Conservation (phyloP, 176 grass and related monocot species). For the Alloteropsis semialata region DNA sequence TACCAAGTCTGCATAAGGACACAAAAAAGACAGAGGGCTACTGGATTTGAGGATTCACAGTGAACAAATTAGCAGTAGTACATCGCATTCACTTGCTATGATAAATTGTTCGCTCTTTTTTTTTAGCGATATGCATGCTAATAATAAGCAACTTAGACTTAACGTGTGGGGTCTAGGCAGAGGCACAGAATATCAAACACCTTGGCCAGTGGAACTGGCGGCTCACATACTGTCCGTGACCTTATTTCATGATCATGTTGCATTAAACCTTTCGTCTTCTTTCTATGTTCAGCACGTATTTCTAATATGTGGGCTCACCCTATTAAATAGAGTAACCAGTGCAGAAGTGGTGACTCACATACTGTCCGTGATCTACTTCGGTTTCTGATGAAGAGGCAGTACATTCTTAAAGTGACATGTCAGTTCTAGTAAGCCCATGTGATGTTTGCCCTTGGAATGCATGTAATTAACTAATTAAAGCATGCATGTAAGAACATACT, state of each 20-base stretch:
- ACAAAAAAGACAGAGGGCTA: constrained; percentile 6
- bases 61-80: background rate
- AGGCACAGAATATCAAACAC: constrained; percentile 14
- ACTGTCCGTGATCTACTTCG: constrained; percentile 35
- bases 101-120: background rate
- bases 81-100: background rate
- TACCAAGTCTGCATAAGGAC: constrained; percentile 22
- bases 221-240: constrained; percentile 33
- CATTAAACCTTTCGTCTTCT: constrained; percentile 5
- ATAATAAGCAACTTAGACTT: background rate
- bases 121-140: background rate
- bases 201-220: background rate
- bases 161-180: background rate
- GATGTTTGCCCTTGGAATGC: constrained; percentile 18
- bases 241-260: background rate
- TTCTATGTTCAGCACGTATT: background rate
- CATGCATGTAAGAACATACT: background rate
- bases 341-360: constrained; percentile 18
- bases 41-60: constrained; percentile 10
- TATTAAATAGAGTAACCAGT: constrained; percentile 38
- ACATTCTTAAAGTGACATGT: constrained; percentile 48
- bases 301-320: constrained; percentile 7
- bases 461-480: background rate
- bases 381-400: constrained; percentile 22
- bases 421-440: constrained; percentile 34